Evolutionary conservation across 306 rosid species (phyloP).

Genomic region (Senna tora): DNA sequence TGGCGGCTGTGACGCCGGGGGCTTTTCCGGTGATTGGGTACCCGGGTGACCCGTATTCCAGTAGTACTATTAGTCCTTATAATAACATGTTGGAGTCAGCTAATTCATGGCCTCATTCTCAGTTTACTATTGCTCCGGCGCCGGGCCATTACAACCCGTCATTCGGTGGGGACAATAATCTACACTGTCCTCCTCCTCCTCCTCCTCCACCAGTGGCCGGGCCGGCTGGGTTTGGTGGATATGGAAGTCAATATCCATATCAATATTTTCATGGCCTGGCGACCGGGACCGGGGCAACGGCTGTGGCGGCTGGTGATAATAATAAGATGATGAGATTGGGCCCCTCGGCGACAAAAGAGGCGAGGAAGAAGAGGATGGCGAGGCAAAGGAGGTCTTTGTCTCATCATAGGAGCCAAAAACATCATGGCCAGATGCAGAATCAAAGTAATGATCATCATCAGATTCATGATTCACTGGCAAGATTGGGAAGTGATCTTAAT

Average conservation of each 20-base stretch:
- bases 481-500: constrained; percentile 46
- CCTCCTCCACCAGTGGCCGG: constrained; percentile 16
- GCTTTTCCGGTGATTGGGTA: constrained; percentile 56
- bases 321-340: constrained; percentile 67
- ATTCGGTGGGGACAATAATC: constrained; percentile 50
- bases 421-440: constrained; percentile 43
- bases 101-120: constrained; percentile 64
- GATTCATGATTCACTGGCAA: constrained; percentile 52
- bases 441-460: constrained; percentile 19
- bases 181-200: too few relatives aligned
- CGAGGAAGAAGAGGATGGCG: constrained; percentile 94
- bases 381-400: constrained; percentile 68
- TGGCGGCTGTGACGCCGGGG: constrained; percentile 35
- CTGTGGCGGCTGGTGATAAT: too few relatives aligned
- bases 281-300: constrained; percentile 11
- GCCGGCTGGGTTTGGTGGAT: constrained; percentile 42
- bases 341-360: constrained; percentile 88
- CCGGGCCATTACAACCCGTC: constrained; percentile 55
- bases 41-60: constrained; percentile 48
- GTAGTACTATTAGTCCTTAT: constrained; percentile 35
- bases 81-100: constrained; percentile 60
- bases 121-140: constrained; percentile 51
- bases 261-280: constrained; percentile 52
- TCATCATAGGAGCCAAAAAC: constrained; percentile 52
- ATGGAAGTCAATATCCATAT: constrained; percentile 54